Evolutionary conservation across 2,329 filamentous ascomycete species (phyloP).

Genomic region (Curvularia spicifera): DNA sequence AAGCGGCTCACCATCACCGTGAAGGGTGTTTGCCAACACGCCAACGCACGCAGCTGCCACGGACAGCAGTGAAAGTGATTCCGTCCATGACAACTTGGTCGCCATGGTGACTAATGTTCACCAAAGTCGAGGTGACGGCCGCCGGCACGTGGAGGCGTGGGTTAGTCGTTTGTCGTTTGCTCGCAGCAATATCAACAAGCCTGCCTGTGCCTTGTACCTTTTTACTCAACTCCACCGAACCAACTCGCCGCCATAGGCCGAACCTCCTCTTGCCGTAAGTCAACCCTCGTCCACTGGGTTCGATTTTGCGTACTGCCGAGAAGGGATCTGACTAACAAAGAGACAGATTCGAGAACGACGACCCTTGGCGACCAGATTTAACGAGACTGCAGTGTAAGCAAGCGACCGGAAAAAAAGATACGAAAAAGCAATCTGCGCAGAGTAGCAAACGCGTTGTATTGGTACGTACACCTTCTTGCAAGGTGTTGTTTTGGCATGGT

Average conservation of each 20-base stretch:
- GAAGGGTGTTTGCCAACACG: slow-evolving; percentile 79
- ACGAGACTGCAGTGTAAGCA: slow-evolving; percentile 15
- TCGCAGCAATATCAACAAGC: slow-evolving; percentile 14
- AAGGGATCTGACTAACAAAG: slow-evolving; percentile 5
- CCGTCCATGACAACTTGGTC: slow-evolving; percentile 57
- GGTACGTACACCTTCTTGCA: slow-evolving; percentile 28
- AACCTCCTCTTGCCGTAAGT: background rate
- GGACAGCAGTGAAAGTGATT: slow-evolving; percentile 64
- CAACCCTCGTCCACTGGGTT: background rate
- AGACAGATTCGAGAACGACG: slow-evolving; percentile 4
- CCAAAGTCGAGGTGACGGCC: slow-evolving; percentile 16
- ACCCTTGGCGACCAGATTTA: slow-evolving; percentile 17
- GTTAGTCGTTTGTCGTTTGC: slow-evolving; percentile 15
- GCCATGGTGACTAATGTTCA: slow-evolving; percentile 30
- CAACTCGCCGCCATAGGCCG: background rate
- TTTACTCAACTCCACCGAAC: slow-evolving; percentile 2
- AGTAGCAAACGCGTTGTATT: slow-evolving; percentile 21
- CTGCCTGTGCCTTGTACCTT: background rate
- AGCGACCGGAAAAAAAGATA: slow-evolving; percentile 15
- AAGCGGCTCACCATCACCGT: slow-evolving; percentile 85
- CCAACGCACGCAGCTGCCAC: slow-evolving; percentile 73
- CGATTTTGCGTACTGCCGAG: slow-evolving; percentile 6
- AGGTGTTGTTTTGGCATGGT: slow-evolving; percentile 36
- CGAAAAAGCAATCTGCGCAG: slow-evolving; percentile 25
- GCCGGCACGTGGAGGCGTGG: slow-evolving; percentile 19